A percentile compares a stretch with the other conserved stretches of the same genome.
These are phyloP conservation scores for Stropharia rugosoannulata DNA, from an alignment of 768 basidiomycete species.

Conservation along the genomic window DNA sequence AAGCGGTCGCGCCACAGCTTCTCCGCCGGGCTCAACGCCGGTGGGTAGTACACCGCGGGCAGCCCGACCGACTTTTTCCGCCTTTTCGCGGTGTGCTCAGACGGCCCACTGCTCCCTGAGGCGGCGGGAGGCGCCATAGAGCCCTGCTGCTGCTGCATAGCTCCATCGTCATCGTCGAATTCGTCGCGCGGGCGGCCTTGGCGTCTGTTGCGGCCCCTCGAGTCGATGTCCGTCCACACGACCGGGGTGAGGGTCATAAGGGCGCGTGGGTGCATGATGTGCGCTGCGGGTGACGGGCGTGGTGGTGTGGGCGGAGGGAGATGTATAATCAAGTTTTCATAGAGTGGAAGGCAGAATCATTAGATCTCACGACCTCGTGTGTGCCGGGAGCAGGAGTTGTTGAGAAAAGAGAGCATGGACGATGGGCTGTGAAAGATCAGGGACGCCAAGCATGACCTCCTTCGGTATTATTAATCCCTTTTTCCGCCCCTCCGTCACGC, in stretches of 20 bases:
- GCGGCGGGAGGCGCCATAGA: constrained; percentile 3
- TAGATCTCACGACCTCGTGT: constrained; percentile 8
- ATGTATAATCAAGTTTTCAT: constrained; percentile 5
- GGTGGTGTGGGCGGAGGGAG: constrained; percentile 6
- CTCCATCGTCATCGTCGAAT: constrained; percentile 11
- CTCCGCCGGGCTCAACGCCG: constrained; percentile 23
- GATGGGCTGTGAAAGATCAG: constrained; percentile 9
- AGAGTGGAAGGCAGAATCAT: neutral
- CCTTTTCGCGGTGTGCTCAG: neutral
- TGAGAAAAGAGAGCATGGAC: neutral
- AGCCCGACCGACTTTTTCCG: constrained; percentile 12
- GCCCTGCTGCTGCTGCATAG: constrained; percentile 2
- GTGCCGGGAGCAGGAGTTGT: neutral
- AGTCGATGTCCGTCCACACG: constrained; percentile 24
- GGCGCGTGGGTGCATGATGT: constrained; percentile 11
- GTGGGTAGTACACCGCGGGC: constrained; percentile 21
- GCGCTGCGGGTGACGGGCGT: neutral
- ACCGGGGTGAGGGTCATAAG: constrained; percentile 23
- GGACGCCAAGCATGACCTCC: constrained; percentile 10
- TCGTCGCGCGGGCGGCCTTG: constrained; percentile 6
- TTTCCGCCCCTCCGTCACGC: constrained; percentile 12
- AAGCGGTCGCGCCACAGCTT: constrained; percentile 27
- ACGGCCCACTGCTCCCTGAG: too few relatives aligned
- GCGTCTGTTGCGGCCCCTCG: constrained; percentile 15
- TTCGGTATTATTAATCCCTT: constrained; percentile 4